A percentile compares a stretch with the other conserved stretches of the same genome.
These are phyloP conservation scores for Dactylellina haptotyla DNA, from an alignment of 2,329 filamentous ascomycete species.

Conservation along the genomic window DNA sequence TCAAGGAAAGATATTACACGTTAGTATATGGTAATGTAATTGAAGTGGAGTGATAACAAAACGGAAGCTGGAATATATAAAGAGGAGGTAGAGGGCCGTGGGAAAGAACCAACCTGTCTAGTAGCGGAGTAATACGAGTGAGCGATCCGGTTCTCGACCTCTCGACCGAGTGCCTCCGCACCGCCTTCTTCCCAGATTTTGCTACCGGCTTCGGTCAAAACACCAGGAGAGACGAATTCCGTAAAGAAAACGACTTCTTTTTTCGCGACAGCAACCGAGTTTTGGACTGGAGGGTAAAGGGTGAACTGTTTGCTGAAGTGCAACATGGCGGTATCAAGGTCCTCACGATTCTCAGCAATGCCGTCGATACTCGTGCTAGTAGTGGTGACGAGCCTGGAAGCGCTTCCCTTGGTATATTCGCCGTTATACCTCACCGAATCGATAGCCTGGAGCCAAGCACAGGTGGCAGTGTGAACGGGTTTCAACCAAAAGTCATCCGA, in stretches of 20 bases:
- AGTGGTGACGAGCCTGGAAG: constrained; percentile 39
- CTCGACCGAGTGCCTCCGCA: constrained; percentile 36
- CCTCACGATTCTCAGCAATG: constrained; percentile 50
- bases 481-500: constrained; percentile 53
- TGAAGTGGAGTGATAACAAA: neutral
- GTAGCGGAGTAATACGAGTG: constrained; percentile 50
- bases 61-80: constrained; percentile 25
- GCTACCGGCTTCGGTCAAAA: constrained; percentile 44
- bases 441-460: constrained; percentile 53
- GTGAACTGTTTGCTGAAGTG: constrained; percentile 53
- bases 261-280: constrained; percentile 23
- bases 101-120: constrained; percentile 48
- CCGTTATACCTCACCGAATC: constrained; percentile 51
- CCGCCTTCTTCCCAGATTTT: constrained; percentile 48
- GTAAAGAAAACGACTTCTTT: constrained; percentile 52
- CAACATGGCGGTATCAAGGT: constrained; percentile 50
- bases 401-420: constrained; percentile 45
- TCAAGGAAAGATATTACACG: constrained; percentile 1
- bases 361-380: constrained; percentile 44
- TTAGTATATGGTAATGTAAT: constrained; percentile 34
- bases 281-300: constrained; percentile 37
- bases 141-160: constrained; percentile 30
- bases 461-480: constrained; percentile 51
- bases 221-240: constrained; percentile 52
- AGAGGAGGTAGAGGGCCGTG: constrained; percentile 9